Base-by-base conservation (phyloP, 108 stramenopile species). In the Conticribra guillardii region DNA sequence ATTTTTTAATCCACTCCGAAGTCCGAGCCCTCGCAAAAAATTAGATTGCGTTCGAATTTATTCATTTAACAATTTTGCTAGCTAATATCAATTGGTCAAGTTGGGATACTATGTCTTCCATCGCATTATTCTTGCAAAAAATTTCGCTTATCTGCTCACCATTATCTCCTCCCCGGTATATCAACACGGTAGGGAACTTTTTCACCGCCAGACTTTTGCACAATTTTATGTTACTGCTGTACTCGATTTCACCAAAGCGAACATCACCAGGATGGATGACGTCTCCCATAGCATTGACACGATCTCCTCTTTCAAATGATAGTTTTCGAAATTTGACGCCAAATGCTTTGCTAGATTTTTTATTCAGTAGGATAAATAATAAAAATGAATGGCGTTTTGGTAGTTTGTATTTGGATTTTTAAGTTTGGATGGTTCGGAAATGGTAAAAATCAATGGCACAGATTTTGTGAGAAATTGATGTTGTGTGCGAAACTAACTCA, bases 211-310 rank as follows among this genome's bases (percentile, higher is more conserved):
- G 61, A 14, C 74, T 24, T 62, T 76, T 73, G 44, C 87, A 86
- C 17, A 90, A 61, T 21, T 70, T 65, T 9, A 63, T 65, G 60
- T 84, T 86, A 34, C 72, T 58, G 34, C 86, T 82, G 49, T 73
- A 87, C 45, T 90, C 89, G n/a, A 90, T 69, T 54, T 86, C 79
- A 1, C 76, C 89, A 59, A 90, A 77, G 14, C 89, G 83, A 31
- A 80, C 70, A 30, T 74, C 64, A 3, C 87, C 87, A 22, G 49
- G 23, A 14, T 50, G 44, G 7, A 79, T 34, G 23, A 88, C 53
- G 9, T 58, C 56, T 51, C 76, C 68, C 17, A 52, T 56, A 11
- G 73, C 54, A 64, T 77, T 77, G 24, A 64, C 58, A 2, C 62
- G 55, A 60, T 77, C 76, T 1, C 76, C 76, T 56, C 49, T 69